These are phyloP conservation scores for Nicotiana tabacum DNA, from an alignment of 257 asterid genomes.

Conservation along the genomic window DNA sequence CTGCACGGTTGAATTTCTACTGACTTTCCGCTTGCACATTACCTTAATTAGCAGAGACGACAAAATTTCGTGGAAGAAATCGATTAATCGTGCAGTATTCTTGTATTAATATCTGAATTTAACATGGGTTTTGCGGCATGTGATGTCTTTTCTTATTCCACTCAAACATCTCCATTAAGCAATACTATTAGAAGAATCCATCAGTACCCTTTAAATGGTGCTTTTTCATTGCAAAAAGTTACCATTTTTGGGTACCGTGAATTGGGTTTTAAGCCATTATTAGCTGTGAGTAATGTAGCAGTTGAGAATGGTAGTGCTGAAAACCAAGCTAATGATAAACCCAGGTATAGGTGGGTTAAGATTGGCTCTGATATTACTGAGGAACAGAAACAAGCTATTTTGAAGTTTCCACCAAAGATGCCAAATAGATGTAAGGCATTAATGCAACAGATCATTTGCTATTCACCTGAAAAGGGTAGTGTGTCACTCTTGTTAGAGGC, in stretches of 20 bases:
- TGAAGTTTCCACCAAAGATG: slow-evolving; percentile 56
- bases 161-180: not conserved
- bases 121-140: slow-evolving; percentile 5
- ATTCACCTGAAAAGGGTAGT: slow-evolving; percentile 46
- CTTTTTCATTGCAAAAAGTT: not conserved
- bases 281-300: slow-evolving; percentile 1
- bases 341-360: slow-evolving; percentile 44
- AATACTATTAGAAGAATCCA: not conserved
- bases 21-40: too few species aligned
- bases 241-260: not conserved
- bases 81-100: not conserved
- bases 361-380: slow-evolving; percentile 35
- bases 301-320: slow-evolving; percentile 6
- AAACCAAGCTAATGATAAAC: slow-evolving; percentile 24
- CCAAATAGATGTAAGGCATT: slow-evolving; percentile 63
- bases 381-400: slow-evolving; percentile 48
- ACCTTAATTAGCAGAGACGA: too few species aligned
- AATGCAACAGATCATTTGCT: slow-evolving; percentile 57
- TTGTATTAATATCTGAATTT: not conserved
- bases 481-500: slow-evolving; percentile 49
- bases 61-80: not conserved
- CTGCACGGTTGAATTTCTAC: too few species aligned
- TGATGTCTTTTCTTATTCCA: slow-evolving; percentile 5
- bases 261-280: not conserved
- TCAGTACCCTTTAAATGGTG: not conserved